Conservation (phyloP, 176 grass and related monocot species). For the Oryza officinalis region DNA sequence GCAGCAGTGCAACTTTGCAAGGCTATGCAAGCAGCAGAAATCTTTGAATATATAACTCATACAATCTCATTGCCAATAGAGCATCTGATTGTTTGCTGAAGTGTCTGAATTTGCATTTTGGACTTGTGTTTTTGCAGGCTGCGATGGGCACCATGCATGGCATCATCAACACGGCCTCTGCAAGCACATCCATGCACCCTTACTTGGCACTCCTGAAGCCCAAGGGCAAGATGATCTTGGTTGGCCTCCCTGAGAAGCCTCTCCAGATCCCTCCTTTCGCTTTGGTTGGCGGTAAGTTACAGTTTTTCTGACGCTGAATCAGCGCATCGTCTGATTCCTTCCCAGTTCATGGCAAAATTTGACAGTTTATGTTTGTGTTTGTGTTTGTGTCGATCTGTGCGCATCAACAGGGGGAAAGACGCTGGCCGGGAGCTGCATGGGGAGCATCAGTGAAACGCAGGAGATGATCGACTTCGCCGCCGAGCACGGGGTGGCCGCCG, state of each 20-base stretch:
- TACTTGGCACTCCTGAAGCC: conserved; percentile 46
- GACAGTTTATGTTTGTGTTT: not conserved
- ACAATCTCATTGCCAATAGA: not conserved
- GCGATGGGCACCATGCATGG: conserved; percentile 55
- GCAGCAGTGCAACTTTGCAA: not conserved
- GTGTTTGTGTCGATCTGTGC: not conserved
- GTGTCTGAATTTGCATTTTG: not conserved
- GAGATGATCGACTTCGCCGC: conserved; percentile 70
- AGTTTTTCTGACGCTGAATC: not conserved
- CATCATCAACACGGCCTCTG: conserved; percentile 58
- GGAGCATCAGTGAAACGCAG: conserved; percentile 57
- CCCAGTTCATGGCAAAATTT: not conserved
- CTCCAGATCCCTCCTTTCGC: conserved; percentile 50
- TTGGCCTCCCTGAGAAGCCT: conserved; percentile 58
- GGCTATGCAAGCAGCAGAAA: not conserved
- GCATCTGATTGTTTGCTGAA: not conserved
- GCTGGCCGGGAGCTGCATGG: conserved; percentile 56
- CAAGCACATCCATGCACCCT: conserved; percentile 28
- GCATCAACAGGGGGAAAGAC: conserved; percentile 43
- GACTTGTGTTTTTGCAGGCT: conserved; percentile 20
- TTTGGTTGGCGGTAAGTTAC: conserved; percentile 37
- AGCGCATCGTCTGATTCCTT: not conserved
- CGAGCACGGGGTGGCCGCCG: conserved; percentile 35
- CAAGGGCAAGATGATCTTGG: conserved; percentile 57
- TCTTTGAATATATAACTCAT: not conserved